These are phyloP conservation scores for Nigrospora sphaerica DNA, from an alignment of 2,329 filamentous ascomycete genomes.

Conservation along the genomic window DNA sequence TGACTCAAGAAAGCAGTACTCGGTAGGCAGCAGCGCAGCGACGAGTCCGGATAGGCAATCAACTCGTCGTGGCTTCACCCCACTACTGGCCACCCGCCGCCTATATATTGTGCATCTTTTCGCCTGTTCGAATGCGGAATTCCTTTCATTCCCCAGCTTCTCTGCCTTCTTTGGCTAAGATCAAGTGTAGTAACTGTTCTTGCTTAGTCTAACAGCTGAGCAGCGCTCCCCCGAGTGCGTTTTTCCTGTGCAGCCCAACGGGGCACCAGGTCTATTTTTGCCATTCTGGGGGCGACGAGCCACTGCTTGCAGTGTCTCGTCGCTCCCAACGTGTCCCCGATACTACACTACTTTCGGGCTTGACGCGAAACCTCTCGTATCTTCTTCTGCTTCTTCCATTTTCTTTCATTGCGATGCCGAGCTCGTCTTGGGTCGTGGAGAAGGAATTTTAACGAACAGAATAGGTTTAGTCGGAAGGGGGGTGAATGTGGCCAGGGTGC, in stretches of 20 bases:
- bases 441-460: not conserved
- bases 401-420: not conserved
- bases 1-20: no score
- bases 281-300: no score
- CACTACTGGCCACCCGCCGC: no score
- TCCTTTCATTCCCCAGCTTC: not conserved
- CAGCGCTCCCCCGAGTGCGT: not conserved
- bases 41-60: no score
- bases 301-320: no score
- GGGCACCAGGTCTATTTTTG: no score
- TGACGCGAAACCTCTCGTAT: not conserved
- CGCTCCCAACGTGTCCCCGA: not conserved
- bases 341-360: not conserved
- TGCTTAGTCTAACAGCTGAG: not conserved
- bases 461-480: not conserved
- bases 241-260: no score
- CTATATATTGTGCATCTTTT: no score
- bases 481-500: not conserved
- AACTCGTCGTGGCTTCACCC: no score
- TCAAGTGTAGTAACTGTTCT: conserved; percentile 2
- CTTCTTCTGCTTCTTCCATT: not conserved
- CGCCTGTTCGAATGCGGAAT: not conserved
- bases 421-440: not conserved
- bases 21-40: no score
- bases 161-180: not conserved